phyloP scores from a whole-genome alignment of 176 grass and related monocot genomes.

The Eragrostis nindensis region DNA sequence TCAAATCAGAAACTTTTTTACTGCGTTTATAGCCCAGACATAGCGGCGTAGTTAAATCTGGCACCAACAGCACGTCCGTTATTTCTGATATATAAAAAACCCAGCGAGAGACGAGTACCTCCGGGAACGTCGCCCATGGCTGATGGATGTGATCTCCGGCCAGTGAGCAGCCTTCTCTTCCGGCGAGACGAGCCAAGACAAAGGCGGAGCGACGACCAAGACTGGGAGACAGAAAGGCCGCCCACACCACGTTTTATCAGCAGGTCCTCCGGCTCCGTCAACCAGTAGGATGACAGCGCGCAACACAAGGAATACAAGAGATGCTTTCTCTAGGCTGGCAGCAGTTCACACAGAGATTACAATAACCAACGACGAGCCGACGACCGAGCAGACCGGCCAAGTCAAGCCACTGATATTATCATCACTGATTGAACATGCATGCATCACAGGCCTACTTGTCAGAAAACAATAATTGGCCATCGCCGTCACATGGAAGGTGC shows the following conservation, averaged over 20 bases:
- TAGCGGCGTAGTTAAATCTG: not conserved
- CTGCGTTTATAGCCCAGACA: no score
- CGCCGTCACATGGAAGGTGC: not conserved
- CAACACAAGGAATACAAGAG: not conserved
- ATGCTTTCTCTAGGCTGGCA: not conserved
- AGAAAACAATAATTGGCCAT: not conserved
- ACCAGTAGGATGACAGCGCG: no score
- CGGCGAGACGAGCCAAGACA: not conserved
- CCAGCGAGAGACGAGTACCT: not conserved
- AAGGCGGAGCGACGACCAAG: not conserved
- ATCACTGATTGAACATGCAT: not conserved
- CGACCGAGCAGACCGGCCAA: not conserved
- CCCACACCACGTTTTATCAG: not conserved
- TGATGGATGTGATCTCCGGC: not conserved
- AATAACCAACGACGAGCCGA: not conserved
- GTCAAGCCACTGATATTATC: no score
- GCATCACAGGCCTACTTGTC: not conserved
- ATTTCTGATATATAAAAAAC: no score
- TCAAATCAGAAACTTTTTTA: not conserved
- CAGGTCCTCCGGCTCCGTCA: not conserved
- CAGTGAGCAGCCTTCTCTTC: not conserved
- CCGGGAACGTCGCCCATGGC: not conserved
- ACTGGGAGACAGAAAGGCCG: not conserved
- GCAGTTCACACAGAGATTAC: not conserved
- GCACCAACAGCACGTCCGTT: no score